Evolutionary conservation across 2,329 filamentous ascomycete species (phyloP).

Genomic region (Colletotrichum aenigma): DNA sequence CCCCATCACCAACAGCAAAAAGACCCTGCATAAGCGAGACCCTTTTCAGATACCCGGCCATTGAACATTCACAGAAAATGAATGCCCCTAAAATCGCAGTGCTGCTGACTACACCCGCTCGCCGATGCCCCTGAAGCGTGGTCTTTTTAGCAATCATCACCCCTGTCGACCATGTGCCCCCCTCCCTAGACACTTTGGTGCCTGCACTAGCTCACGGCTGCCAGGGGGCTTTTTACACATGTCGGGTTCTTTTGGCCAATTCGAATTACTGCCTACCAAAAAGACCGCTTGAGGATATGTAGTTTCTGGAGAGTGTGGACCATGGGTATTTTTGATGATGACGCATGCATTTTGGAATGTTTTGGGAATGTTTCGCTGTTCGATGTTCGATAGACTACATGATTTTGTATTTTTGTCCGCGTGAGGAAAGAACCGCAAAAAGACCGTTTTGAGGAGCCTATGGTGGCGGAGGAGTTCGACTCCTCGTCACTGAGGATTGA

Average conservation of each 20-base stretch:
- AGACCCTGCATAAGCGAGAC: neutral
- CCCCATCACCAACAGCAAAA: neutral
- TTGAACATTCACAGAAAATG: neutral
- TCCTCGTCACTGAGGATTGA: neutral
- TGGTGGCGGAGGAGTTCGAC: neutral
- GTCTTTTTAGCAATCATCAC: neutral
- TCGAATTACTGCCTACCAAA: neutral
- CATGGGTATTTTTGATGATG: neutral
- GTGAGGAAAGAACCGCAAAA: neutral
- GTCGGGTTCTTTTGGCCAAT: neutral
- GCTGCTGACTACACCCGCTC: neutral
- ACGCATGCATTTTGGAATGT: neutral
- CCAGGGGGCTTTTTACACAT: neutral
- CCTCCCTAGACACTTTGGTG: neutral
- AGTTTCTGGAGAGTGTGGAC: accelerated
- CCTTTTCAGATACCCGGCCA: neutral
- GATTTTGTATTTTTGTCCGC: neutral
- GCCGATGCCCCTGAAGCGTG: neutral
- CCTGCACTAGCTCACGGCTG: neutral
- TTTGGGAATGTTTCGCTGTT: neutral
- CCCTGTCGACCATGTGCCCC: neutral
- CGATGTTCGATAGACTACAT: neutral
- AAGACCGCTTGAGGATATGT: neutral
- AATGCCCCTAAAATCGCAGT: neutral
- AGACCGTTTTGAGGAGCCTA: neutral